Evolutionary conservation across 495 filamentous ascomycete genomes (phyloP).

Genomic region (Cercophora sp.): DNA sequence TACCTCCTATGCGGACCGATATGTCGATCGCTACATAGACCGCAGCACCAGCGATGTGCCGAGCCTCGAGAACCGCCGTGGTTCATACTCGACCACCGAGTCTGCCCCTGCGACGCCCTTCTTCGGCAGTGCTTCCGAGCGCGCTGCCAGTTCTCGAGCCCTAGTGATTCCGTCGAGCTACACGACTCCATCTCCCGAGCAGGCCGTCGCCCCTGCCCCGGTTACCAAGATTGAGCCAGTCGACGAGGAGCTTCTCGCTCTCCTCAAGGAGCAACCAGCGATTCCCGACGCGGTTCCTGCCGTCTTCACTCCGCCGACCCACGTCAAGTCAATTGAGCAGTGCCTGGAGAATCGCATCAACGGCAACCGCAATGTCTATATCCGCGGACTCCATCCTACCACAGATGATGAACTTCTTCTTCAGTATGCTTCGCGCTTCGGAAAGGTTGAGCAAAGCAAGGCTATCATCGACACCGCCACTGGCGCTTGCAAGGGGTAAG

Average conservation of each 20-base stretch:
- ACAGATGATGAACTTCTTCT: constrained; percentile 89
- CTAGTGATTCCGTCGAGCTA: constrained; percentile 58
- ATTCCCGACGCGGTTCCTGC: constrained; percentile 91
- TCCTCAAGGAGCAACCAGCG: constrained; percentile 68
- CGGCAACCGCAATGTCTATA: constrained; percentile 91
- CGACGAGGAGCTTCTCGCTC: constrained; percentile 62
- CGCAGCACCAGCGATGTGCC: constrained; percentile 46
- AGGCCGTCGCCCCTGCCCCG: constrained; percentile 37
- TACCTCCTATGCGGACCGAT: constrained; percentile 34
- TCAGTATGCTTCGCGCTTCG: constrained; percentile 79
- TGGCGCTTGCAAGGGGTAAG: constrained; percentile 90
- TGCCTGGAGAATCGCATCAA: constrained; percentile 84
- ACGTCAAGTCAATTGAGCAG: constrained; percentile 78
- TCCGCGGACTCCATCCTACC: constrained; percentile 88
- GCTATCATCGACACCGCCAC: constrained; percentile 93
- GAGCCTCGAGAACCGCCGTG: constrained; percentile 56
- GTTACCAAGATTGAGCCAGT: constrained; percentile 45
- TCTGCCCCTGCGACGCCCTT: constrained; percentile 58
- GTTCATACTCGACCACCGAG: constrained; percentile 68
- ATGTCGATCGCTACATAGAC: background rate
- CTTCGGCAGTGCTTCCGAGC: constrained; percentile 52
- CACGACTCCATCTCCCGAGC: constrained; percentile 62
- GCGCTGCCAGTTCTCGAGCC: constrained; percentile 46
- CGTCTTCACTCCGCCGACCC: constrained; percentile 68
- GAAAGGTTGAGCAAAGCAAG: constrained; percentile 87